Conservation (phyloP, 345 rosid species). For the Eucalyptus sp. region DNA sequence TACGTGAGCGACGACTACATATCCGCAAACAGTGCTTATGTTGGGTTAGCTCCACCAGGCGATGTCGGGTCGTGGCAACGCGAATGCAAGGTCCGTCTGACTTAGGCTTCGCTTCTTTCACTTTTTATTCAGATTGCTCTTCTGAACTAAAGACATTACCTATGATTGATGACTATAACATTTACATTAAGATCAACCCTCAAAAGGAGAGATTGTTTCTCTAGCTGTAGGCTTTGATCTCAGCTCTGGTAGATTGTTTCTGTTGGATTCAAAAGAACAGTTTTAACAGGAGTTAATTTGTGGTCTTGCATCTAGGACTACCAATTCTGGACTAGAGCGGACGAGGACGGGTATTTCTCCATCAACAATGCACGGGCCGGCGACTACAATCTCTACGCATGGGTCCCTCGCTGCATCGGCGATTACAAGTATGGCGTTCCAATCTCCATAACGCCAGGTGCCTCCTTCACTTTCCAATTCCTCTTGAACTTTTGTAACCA, state of each 20-base stretch:
- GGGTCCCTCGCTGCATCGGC: conserved; percentile 79
- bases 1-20: conserved; percentile 17
- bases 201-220: not conserved
- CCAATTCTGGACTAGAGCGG: conserved; percentile 78
- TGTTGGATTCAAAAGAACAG: not conserved
- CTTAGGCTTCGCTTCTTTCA: not conserved
- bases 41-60: conserved; percentile 57
- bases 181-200: not conserved
- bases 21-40: conserved; percentile 35
- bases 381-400: conserved; percentile 58
- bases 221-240: not conserved
- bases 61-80: conserved; percentile 62
- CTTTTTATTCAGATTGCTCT: not conserved
- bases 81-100: conserved; percentile 36
- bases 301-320: conserved; percentile 26
- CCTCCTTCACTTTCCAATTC: not conserved
- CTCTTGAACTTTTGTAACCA: not conserved
- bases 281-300: not conserved
- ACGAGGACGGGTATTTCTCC: conserved; percentile 43
- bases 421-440: conserved; percentile 42
- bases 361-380: conserved; percentile 36
- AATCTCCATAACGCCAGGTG: conserved; percentile 47
- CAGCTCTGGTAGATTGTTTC: not conserved
- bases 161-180: not conserved
- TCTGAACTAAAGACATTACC: not conserved